phyloP scores from a whole-genome alignment of 73 alveolate species.

The Paramecium primaurelia region DNA sequence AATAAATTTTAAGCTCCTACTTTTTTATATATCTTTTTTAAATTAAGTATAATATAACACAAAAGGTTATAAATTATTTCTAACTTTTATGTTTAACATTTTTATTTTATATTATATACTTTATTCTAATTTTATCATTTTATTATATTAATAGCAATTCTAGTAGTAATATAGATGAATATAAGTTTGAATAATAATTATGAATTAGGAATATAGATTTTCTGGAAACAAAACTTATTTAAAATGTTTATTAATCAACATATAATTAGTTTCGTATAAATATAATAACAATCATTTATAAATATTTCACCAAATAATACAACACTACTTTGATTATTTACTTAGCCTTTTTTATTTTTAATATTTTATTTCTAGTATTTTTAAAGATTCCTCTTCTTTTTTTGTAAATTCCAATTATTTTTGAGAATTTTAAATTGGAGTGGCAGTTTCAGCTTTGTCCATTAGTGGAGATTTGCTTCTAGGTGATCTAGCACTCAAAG shows the following conservation, averaged over 20 bases:
- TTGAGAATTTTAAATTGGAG: not conserved
- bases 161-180: not conserved
- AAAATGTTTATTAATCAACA: not conserved
- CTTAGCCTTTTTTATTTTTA: not conserved
- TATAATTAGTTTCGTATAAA: not conserved
- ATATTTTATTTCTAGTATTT: not conserved
- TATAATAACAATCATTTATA: not conserved
- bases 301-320: not conserved
- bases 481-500: not conserved
- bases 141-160: too few relatives aligned
- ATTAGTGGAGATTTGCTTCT: not conserved
- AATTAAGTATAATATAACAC: not conserved
- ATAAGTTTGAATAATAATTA: too few relatives aligned
- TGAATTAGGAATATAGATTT: not conserved
- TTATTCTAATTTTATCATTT: not conserved
- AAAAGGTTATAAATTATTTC: not conserved
- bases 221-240: not conserved
- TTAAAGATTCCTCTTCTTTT: not conserved
- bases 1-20: not conserved
- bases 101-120: not conserved
- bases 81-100: not conserved
- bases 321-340: not conserved
- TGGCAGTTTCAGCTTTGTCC: conserved; percentile 6
- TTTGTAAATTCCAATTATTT: not conserved
- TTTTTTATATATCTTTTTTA: not conserved